Conservation (phyloP, 2,329 filamentous ascomycete genomes). For the Phialocephala subalpina region DNA sequence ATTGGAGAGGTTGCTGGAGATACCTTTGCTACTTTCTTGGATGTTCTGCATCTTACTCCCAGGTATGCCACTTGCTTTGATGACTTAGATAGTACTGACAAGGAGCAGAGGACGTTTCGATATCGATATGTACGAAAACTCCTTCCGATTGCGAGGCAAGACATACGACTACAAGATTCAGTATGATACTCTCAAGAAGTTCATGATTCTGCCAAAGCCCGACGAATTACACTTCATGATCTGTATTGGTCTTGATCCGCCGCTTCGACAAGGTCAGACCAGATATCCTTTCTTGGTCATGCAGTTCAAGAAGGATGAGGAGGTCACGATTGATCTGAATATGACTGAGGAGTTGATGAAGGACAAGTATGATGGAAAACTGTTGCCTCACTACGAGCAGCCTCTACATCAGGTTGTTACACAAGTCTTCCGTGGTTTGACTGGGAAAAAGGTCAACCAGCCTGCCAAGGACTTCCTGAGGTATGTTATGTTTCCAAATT, state of each 20-base stretch:
- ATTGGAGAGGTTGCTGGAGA: slow-evolving; percentile 99
- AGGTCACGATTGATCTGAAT: slow-evolving; percentile 95
- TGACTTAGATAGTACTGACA: slow-evolving; percentile 36
- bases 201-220: slow-evolving; percentile 98
- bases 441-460: slow-evolving; percentile 93
- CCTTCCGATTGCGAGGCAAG: slow-evolving; percentile 96
- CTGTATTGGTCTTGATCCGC: slow-evolving; percentile 92
- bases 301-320: slow-evolving; percentile 98
- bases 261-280: slow-evolving; percentile 95
- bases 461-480: slow-evolving; percentile 94
- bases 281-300: slow-evolving; percentile 98
- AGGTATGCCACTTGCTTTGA: slow-evolving; percentile 61
- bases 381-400: slow-evolving; percentile 90
- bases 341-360: slow-evolving; percentile 90
- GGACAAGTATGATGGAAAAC: slow-evolving; percentile 86
- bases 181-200: slow-evolving; percentile 97
- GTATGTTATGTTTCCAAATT: slow-evolving; percentile 48
- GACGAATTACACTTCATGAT: slow-evolving; percentile 97
- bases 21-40: slow-evolving; percentile 95
- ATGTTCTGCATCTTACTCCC: slow-evolving; percentile 95
- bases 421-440: slow-evolving; percentile 93
- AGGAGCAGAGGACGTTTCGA: slow-evolving; percentile 89
- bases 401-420: slow-evolving; percentile 93
- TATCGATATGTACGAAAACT: slow-evolving; percentile 99
- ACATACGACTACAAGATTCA: slow-evolving; percentile 99